phyloP scores from a whole-genome alignment of 2,329 filamentous ascomycete genomes.

The Sclerotinia borealis region DNA sequence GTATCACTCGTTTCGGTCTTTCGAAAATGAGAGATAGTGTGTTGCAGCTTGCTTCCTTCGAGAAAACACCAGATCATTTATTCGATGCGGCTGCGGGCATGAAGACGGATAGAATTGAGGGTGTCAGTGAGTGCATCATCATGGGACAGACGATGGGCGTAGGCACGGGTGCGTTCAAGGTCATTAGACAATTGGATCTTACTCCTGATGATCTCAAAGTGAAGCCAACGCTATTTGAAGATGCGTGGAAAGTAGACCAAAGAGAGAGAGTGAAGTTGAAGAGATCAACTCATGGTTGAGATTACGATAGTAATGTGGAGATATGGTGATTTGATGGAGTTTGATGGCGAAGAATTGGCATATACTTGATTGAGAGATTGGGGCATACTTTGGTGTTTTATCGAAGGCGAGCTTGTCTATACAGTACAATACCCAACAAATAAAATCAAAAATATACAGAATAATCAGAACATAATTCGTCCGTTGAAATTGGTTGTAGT shows the following conservation, averaged over 20 bases:
- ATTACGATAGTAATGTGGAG: background rate
- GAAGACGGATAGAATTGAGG: constrained; percentile 88
- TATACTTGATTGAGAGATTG: background rate
- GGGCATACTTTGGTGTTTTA: background rate
- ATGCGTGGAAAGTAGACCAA: constrained; percentile 46
- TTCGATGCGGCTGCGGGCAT: constrained; percentile 91
- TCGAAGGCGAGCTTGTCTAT: background rate
- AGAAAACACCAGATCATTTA: constrained; percentile 96
- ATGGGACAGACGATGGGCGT: constrained; percentile 93
- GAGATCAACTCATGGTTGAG: background rate
- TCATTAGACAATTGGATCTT: constrained; percentile 71
- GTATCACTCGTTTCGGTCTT: constrained; percentile 92
- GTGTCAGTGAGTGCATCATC: constrained; percentile 95
- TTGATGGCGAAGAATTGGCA: background rate
- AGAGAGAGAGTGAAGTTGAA: constrained; percentile 25
- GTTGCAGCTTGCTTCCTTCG: constrained; percentile 88
- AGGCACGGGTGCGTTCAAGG: constrained; percentile 87
- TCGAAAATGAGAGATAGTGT: constrained; percentile 96
- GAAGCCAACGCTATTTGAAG: constrained; percentile 63
- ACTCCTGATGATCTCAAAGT: constrained; percentile 45
- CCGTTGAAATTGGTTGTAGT: background rate
- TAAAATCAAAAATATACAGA: constrained; percentile 18
- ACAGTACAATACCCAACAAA: constrained; percentile 3
- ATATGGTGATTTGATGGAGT: background rate
- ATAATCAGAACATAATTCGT: background rate